A percentile compares a stretch with the other conserved stretches of the same genome.
Conservation (phyloP, 139 green algal genomes). For the Chlorella sp. region DNA sequence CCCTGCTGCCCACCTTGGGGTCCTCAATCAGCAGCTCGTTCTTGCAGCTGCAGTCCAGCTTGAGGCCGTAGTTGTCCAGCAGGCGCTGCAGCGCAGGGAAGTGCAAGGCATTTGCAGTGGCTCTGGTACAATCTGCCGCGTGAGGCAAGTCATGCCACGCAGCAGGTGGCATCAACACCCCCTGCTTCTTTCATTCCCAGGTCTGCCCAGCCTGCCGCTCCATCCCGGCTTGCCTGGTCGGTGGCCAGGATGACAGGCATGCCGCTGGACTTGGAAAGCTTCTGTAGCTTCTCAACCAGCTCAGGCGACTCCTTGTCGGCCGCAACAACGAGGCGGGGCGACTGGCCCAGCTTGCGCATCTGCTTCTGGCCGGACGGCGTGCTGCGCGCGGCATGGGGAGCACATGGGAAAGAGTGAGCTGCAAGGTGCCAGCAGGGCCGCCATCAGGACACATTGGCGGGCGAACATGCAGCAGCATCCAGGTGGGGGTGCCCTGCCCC, state of each 20-base stretch:
- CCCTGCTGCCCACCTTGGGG: background rate
- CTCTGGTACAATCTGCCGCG: too few relatives aligned
- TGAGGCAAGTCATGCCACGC: too few relatives aligned
- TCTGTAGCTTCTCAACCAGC: constrained; percentile 10
- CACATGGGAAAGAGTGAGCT: background rate
- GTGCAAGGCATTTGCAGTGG: too few relatives aligned
- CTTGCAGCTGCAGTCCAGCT: background rate
- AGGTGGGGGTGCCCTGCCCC: too few relatives aligned
- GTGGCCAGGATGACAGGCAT: constrained; percentile 23
- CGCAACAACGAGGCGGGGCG: constrained; percentile 31
- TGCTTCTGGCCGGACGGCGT: constrained; percentile 1
- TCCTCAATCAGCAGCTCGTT: constrained; percentile 11
- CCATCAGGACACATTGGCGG: too few relatives aligned
- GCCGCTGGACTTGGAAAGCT: constrained; percentile 9
- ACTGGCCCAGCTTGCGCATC: constrained; percentile 23
- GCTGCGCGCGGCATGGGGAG: background rate
- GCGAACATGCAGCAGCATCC: too few relatives aligned
- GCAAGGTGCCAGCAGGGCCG: background rate
- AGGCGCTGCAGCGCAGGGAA: background rate
- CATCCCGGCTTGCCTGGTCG: background rate
- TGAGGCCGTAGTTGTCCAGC: constrained; percentile 15
- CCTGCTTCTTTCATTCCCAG: too few relatives aligned
- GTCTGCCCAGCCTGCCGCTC: too few relatives aligned
- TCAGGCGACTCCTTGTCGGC: constrained; percentile 1
- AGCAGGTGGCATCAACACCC: too few relatives aligned